Base-by-base conservation (phyloP, 306 rosid species). In the Elaeagnus macrophylla region DNA sequence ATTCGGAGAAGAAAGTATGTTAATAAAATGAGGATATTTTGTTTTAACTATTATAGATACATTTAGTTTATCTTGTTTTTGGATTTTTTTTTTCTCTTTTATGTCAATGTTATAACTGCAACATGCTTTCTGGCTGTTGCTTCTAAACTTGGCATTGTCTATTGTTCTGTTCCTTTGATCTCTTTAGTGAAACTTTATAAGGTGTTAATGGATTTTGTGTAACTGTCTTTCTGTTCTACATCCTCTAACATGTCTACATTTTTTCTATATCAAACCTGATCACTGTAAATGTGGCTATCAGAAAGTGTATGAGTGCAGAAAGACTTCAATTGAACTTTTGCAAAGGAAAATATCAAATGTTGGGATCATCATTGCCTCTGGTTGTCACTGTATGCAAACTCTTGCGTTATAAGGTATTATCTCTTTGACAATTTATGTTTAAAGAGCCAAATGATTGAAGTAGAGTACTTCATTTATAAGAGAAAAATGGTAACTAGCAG, bases 361-460 rank as follows among this genome's bases (percentile, higher is more conserved):
- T 16, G 87, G 79, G 65, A 59, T 79, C 94, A 51, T 82, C 76
- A 57, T 53, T 77, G 59, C 96, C 95, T 7, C 70, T 84, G 18
- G 85, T 83, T 76, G 75, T 41, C 61, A 77, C 77, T 42, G 72
- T 78, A 48, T 83, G 75, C 25, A 83, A 84, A 74, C 89, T 79
- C 48, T 60, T 87, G 53, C 76, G 48, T 56, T 81, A 76, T 58
- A 91, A 91, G 96, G 99, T 91, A 75, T 54, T 66, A 56, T 72
- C 57, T 61, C 40, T 6, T 25, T 25, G 32, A 25, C 32, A 25
- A 25, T 25, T 25, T 25, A 25, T 25, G 32, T 25, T 25, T 25
- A 25, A 5, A 25, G 32, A 25, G 32, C 32, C 32, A 25, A 25
- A 25, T 25, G 32, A 25, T 25, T 25, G 2, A 25, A 25, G 32